Evolutionary conservation across 257 asterid genomes (phyloP).

Genomic region (Solanum chilense): DNA sequence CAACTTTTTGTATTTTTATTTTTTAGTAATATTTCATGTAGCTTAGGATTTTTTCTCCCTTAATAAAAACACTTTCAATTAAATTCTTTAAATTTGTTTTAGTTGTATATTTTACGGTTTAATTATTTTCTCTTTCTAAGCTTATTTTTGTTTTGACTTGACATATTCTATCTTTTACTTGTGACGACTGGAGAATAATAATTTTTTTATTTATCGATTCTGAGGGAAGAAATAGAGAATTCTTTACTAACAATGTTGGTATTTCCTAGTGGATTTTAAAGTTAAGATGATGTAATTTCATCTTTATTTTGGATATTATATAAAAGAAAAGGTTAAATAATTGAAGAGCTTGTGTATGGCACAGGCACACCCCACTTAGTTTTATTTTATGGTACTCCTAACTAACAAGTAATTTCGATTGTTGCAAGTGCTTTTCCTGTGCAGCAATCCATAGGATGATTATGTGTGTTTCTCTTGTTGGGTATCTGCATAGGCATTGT

Average conservation of each 20-base stretch:
- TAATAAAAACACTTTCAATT: too few species aligned
- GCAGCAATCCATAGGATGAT: too few species aligned
- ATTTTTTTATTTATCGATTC: too few species aligned
- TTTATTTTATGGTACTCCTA: background rate
- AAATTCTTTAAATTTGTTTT: background rate
- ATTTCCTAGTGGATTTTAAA: too few species aligned
- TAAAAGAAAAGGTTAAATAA: background rate
- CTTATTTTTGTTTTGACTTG: background rate
- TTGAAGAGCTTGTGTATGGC: slow-evolving; percentile 9
- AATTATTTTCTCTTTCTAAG: background rate
- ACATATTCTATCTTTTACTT: background rate
- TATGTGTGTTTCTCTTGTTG: background rate
- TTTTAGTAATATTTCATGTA: background rate
- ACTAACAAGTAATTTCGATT: background rate
- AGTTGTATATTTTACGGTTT: background rate
- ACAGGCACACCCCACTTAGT: slow-evolving; percentile 34
- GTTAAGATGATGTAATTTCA: background rate
- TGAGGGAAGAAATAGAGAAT: background rate
- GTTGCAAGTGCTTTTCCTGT: background rate
- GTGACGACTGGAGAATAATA: background rate
- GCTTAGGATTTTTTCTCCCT: background rate
- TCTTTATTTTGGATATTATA: background rate
- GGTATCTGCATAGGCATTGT: background rate
- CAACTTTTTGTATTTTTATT: background rate
- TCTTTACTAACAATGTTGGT: background rate